These are phyloP conservation scores for Solanum piurae DNA, from an alignment of 257 asterid genomes.

Conservation along the genomic window DNA sequence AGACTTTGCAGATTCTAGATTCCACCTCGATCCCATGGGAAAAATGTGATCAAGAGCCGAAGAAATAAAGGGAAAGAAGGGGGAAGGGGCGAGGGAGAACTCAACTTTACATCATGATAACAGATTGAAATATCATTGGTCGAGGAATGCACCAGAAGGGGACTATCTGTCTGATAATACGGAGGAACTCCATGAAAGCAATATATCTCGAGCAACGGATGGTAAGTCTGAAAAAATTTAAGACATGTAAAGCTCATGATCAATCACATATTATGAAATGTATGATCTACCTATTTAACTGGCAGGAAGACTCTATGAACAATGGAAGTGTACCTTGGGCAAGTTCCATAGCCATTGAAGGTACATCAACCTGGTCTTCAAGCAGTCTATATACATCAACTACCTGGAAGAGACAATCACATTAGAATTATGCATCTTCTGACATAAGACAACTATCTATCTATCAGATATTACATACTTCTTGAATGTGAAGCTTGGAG, in stretches of 20 bases:
- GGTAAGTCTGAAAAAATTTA: slow-evolving; percentile 54
- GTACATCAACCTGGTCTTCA: slow-evolving; percentile 83
- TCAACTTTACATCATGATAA: background rate
- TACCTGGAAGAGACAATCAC: slow-evolving; percentile 36
- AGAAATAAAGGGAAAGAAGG: background rate
- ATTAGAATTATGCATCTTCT: background rate
- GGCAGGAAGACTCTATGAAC: background rate
- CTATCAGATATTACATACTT: slow-evolving; percentile 35
- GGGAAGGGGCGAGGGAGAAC: background rate
- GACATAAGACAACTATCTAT: background rate
- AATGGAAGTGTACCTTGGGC: slow-evolving; percentile 55
- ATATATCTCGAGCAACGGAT: slow-evolving; percentile 81
- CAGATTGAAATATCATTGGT: background rate
- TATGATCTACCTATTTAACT: background rate
- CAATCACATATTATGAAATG: background rate
- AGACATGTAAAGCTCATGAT: background rate
- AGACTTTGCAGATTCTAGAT: background rate
- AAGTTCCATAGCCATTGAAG: slow-evolving; percentile 69
- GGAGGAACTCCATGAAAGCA: slow-evolving; percentile 86
- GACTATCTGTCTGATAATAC: slow-evolving; percentile 55
- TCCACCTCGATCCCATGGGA: background rate
- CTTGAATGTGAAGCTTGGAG: slow-evolving; percentile 93
- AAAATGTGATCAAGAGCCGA: background rate
- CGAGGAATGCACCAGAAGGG: background rate
- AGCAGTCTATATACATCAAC: slow-evolving; percentile 82